Evolutionary conservation across 2,329 filamentous ascomycete genomes (phyloP), one percentile per base, ranked within the genome.

Genomic region (Leptographium galeiforme): DNA sequence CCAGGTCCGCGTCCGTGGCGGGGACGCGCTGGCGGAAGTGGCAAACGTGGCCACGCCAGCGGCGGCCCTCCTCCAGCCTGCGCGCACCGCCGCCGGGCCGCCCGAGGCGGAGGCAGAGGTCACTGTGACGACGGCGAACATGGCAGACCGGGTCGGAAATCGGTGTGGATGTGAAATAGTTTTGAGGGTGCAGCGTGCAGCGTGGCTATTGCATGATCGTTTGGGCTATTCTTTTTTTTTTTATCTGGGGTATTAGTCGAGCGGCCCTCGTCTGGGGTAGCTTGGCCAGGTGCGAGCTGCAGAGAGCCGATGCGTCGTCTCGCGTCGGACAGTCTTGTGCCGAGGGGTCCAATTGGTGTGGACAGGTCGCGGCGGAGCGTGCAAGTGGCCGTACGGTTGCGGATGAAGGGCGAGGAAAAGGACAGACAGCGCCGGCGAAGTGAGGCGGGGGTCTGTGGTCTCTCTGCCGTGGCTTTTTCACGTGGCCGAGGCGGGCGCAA

Each of bases 131-230:
- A 36, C 38, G 2, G 38, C 30, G 34, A 53, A 33, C 51, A 53
- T 53, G 40, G 49, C 40, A 25, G 25, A 25, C 25, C 25, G 25
- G 25, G 25, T 25, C 25, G 25, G 25, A 25, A 25, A 25, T 25
- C 25, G 25, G 25, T 25, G 25, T 25, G 25, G 25, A 25, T 25
- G 5, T n/a, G 48, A 36, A 8, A 32, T 36, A 33, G 39, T 25
- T 25, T 25, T 2, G 5, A 5, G 25, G 25, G 2, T 25, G 25
- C 25, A 25, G 25, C 25, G 25, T 25, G 25, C 25, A 25, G 25
- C 34, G 47, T 48, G 47, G 48, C 19, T 50, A 50, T 50, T 41
- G 48, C 48, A 50, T 50, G 32, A 38, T 50, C 38, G 30, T 34
- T 14, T 8, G 14, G 18, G 47, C 36, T 30, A 8, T 32, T 40